phyloP scores from a whole-genome alignment of 2,329 filamentous ascomycete genomes.

The Epichloe elymi region DNA sequence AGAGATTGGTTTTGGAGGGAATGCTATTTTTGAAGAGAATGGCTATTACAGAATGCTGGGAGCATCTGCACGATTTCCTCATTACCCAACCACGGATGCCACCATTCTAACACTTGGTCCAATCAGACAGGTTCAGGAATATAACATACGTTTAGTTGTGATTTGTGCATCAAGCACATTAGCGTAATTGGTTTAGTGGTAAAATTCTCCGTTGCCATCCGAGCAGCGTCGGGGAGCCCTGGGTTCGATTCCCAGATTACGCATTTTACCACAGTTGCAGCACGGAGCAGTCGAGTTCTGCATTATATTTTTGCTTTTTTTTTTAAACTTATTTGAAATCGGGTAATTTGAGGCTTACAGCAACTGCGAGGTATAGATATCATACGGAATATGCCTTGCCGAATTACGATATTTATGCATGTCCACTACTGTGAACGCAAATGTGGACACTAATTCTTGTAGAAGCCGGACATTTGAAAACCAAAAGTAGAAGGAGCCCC shows the following conservation, averaged over 20 bases:
- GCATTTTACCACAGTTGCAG: conserved; percentile 4
- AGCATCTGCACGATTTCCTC: no score
- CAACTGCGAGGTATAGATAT: no score
- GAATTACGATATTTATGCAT: no score
- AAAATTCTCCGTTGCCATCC: conserved; percentile 23
- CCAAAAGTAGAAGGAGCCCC: not conserved
- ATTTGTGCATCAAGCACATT: fast-evolving
- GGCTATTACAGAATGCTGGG: no score
- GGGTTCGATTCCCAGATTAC: conserved; percentile 23
- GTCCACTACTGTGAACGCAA: not conserved
- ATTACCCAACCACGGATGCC: no score
- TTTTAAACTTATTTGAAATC: fast-evolving
- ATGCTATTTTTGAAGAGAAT: no score
- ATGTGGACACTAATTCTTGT: not conserved
- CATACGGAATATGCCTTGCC: no score
- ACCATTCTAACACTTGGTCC: no score
- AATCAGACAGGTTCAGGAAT: no score
- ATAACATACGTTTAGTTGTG: fast-evolving
- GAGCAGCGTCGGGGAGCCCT: conserved; percentile 19
- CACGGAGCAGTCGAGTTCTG: fast-evolving
- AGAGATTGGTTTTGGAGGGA: no score
- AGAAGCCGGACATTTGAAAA: not conserved
- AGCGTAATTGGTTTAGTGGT: conserved; percentile 23
- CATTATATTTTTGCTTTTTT: no score
- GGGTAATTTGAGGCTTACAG: no score